Conservation (phyloP, 768 basidiomycete species). For the Vararia minispora region DNA sequence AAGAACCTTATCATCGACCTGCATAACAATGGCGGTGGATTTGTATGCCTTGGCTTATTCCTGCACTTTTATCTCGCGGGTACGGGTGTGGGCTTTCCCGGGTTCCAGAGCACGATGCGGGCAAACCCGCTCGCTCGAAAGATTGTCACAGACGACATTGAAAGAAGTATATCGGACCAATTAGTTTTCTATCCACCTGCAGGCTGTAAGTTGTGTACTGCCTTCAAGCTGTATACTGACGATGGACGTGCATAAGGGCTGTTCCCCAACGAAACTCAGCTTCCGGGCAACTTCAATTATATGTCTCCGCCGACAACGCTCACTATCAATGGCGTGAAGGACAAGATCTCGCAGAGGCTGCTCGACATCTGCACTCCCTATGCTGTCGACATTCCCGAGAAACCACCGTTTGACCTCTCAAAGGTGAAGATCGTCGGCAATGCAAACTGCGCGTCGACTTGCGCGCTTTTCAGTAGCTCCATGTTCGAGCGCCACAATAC, state of each 20-base stretch:
- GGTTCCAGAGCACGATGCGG: slow-evolving; percentile 43
- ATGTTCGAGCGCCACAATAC: slow-evolving; percentile 47
- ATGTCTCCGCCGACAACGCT: slow-evolving; percentile 18
- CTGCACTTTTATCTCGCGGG: slow-evolving; percentile 47
- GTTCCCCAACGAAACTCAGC: slow-evolving; percentile 21
- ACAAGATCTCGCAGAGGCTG: slow-evolving; percentile 24
- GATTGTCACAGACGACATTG: slow-evolving; percentile 42
- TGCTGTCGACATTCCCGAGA: slow-evolving; percentile 25
- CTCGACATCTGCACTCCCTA: too few relatives aligned
- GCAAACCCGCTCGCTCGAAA: slow-evolving; percentile 49
- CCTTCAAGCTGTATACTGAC: too few relatives aligned
- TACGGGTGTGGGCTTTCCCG: slow-evolving; percentile 38
- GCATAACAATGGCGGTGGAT: slow-evolving; percentile 57
- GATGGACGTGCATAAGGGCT: slow-evolving; percentile 11
- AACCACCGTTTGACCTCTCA: slow-evolving; percentile 33
- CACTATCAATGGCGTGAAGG: slow-evolving; percentile 19
- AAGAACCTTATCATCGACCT: slow-evolving; percentile 44
- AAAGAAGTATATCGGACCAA: slow-evolving; percentile 24
- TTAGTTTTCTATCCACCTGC: slow-evolving; percentile 36
- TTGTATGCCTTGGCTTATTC: slow-evolving; percentile 51
- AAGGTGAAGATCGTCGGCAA: slow-evolving; percentile 14
- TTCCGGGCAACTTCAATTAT: slow-evolving; percentile 20
- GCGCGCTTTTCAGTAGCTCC: slow-evolving; percentile 50
- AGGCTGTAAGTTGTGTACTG: slow-evolving; percentile 32
- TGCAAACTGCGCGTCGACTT: slow-evolving; percentile 44